These are phyloP conservation scores for Russula lepida DNA, from an alignment of 768 basidiomycete genomes.

Conservation along the genomic window DNA sequence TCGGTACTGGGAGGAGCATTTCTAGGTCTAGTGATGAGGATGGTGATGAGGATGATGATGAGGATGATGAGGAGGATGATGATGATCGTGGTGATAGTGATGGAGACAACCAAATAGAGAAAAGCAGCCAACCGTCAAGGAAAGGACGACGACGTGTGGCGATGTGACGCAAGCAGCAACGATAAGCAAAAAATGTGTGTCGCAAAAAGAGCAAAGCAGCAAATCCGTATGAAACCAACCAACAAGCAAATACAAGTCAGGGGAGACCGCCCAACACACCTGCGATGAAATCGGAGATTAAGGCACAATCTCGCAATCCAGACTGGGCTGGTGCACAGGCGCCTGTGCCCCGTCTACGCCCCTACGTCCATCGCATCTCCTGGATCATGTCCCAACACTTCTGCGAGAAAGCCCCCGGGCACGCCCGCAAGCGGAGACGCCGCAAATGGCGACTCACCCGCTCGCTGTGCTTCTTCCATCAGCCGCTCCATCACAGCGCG, in stretches of 20 bases:
- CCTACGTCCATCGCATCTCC: constrained; percentile 25
- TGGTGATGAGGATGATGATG: not conserved
- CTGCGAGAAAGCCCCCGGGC: constrained; percentile 52
- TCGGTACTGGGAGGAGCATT: not conserved
- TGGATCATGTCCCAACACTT: constrained; percentile 36
- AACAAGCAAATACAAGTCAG: not conserved
- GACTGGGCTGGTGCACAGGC: not conserved
- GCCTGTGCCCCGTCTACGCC: constrained; percentile 13
- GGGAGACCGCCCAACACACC: not conserved
- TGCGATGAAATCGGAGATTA: constrained; percentile 1
- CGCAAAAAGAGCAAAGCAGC: not conserved
- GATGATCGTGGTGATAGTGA: not conserved
- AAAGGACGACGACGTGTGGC: not conserved
- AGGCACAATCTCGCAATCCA: constrained; percentile 3
- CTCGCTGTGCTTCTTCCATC: constrained; percentile 29
- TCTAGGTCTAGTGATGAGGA: not conserved
- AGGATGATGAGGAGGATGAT: not conserved
- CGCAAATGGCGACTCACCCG: constrained; percentile 38
- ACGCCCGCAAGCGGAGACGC: constrained; percentile 61
- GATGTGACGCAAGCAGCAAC: not conserved
- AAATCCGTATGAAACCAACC: not conserved
- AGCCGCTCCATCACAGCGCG: constrained; percentile 53
- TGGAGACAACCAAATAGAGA: not conserved
- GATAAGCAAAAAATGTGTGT: not conserved
- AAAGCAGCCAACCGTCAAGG: not conserved